Evolutionary conservation across 805 yeast genomes (phyloP), one percentile per base, ranked within the genome.

Genomic region (Pichia thaimueangensis): DNA sequence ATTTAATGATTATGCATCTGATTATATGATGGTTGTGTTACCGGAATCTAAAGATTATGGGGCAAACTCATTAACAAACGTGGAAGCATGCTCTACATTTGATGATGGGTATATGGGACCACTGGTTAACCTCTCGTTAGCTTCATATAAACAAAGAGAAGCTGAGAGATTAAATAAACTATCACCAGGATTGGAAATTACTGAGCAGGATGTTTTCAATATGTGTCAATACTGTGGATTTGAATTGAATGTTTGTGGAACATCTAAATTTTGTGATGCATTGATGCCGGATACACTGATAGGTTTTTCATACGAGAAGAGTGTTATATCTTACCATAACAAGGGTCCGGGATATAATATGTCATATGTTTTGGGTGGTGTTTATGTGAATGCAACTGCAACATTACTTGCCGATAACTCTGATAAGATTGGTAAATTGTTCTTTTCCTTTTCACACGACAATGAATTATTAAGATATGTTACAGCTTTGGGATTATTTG

Each of bases 401-500:
- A 22, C 37, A 22, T 22, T 34, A 17, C n/a, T 34, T 5, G 21
- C 19, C 19, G 28, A 34, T 22, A 24, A 24, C 21, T 8, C 21
- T 16, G 22, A n/a, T n/a, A 24, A 15, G 7, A 27, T 16, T 15
- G 12, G 12, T 4, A 16, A 22, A 6, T 6, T 22, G 4, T 22
- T 12, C 12, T 34, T 34, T 16, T 34, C 37, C 4, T 34, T 49
- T 45, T 16, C 85, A n/a, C 94, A 86, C 55, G 95, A 86, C 57
- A 73, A 82, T 33, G 82, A 81, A 49, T 59, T 85, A 31, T 67
- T 78, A 47, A 65, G 79, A 31, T 78, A 71, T 51, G 63, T 80
- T 50, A 65, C 85, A 20, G 84, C 91, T 3, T 60, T 83, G 37
- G 87, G 86, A 9, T 45, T 70, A 45, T 64, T 66, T 47, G 67